Conservation (phyloP, 2,329 filamentous ascomycete genomes). For the Aspergillus unguis region DNA sequence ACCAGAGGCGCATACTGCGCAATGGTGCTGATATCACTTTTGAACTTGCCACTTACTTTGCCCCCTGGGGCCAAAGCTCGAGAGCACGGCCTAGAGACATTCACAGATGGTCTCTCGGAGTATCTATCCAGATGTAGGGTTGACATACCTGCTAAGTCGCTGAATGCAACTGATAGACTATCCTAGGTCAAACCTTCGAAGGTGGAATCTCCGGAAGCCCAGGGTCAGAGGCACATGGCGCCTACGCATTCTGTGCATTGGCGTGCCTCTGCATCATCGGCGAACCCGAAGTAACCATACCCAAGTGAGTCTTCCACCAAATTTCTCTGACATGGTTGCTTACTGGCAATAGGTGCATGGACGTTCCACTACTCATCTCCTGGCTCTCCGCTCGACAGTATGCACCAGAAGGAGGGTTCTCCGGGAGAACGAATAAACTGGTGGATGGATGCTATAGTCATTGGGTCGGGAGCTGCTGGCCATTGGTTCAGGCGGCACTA, state of each 20-base stretch:
- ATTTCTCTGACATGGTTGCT: conserved; percentile 3
- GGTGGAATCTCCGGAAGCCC: conserved; percentile 86
- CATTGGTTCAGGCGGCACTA: conserved; percentile 77
- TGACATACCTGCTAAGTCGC: neutral
- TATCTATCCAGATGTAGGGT: conserved; percentile 76
- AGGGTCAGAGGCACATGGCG: conserved; percentile 87
- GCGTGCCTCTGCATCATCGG: conserved; percentile 85
- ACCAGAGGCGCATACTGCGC: conserved; percentile 85
- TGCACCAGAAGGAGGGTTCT: conserved; percentile 86
- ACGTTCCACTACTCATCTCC: conserved; percentile 71
- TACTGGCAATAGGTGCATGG: conserved; percentile 59
- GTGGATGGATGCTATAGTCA: conserved; percentile 98
- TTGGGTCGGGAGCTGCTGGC: conserved; percentile 96
- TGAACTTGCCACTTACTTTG: conserved; percentile 78
- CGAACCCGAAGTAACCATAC: conserved; percentile 69
- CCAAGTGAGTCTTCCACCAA: conserved; percentile 54
- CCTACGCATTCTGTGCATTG: conserved; percentile 91
- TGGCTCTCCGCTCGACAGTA: conserved; percentile 92
- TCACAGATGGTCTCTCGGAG: conserved; percentile 70
- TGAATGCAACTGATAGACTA: conserved; percentile 15
- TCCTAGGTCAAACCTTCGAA: conserved; percentile 81
- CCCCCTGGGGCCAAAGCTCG: conserved; percentile 68
- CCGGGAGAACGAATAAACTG: conserved; percentile 93
- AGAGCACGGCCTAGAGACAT: conserved; percentile 59
- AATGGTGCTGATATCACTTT: conserved; percentile 74